phyloP scores from a whole-genome alignment of 768 basidiomycete species.

The Phanerochaete carnosa region DNA sequence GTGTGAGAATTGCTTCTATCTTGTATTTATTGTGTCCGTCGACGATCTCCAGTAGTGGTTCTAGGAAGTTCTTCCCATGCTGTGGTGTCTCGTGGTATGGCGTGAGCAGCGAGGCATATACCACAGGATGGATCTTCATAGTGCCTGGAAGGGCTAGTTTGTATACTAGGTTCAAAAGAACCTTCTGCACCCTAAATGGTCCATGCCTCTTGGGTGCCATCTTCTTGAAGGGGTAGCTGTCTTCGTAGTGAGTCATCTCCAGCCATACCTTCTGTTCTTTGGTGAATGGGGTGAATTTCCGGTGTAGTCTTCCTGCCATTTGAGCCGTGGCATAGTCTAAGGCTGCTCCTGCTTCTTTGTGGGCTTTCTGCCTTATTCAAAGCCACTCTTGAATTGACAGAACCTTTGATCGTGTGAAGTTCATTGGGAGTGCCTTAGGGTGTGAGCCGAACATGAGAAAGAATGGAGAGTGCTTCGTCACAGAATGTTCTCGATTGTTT shows the following conservation, averaged over 20 bases:
- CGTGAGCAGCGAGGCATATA: constrained; percentile 9
- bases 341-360: background rate
- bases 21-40: constrained; percentile 12
- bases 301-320: background rate
- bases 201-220: background rate
- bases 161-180: background rate
- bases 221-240: background rate
- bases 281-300: background rate
- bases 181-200: background rate
- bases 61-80: constrained; percentile 3
- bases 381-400: constrained; percentile 20
- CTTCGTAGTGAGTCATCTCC: background rate
- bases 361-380: constrained; percentile 26
- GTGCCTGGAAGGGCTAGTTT: constrained; percentile 5
- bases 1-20: constrained; percentile 3
- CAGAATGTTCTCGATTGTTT: constrained; percentile 1
- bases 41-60: constrained; percentile 4
- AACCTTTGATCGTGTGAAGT: background rate
- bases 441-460: constrained; percentile 18
- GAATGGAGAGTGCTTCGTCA: constrained; percentile 19
- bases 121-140: constrained; percentile 12
- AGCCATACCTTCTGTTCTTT: background rate
- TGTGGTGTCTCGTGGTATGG: constrained; percentile 6
- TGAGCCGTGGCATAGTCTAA: background rate
- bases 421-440: background rate